Percentiles rank a stretch among this genome's conserved stretches.
These are phyloP conservation scores for Lentinula edodes DNA, from an alignment of 768 basidiomycete species.

Conservation along the genomic window DNA sequence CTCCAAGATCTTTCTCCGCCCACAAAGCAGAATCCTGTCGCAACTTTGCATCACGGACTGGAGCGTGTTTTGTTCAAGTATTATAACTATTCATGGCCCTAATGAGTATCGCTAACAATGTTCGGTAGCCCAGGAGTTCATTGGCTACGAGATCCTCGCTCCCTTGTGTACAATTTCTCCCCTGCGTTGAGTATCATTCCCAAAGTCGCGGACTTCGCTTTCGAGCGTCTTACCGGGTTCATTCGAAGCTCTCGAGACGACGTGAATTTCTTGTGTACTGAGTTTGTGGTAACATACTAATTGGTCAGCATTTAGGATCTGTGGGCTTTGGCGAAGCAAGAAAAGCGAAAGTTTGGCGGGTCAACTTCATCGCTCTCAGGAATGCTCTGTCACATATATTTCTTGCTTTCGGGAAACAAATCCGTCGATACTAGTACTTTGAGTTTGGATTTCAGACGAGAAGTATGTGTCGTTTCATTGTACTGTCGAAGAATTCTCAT, in stretches of 20 bases:
- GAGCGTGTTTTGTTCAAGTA: constrained; percentile 76
- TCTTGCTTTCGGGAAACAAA: constrained; percentile 72
- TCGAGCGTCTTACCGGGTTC: constrained; percentile 70
- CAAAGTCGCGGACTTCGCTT: constrained; percentile 77
- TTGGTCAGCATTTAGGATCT: constrained; percentile 47
- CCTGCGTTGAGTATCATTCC: constrained; percentile 71
- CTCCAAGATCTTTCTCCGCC: constrained; percentile 31
- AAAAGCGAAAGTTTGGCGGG: constrained; percentile 65
- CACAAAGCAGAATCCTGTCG: constrained; percentile 42
- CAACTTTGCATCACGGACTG: constrained; percentile 56
- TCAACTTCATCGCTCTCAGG: constrained; percentile 89
- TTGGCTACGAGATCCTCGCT: constrained; percentile 82
- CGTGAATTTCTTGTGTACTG: constrained; percentile 28
- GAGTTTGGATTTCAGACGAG: constrained; percentile 50
- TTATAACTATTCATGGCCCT: constrained; percentile 12
- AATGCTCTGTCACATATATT: constrained; percentile 83
- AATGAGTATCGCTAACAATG: background rate
- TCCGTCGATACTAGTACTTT: constrained; percentile 56
- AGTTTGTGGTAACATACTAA: background rate
- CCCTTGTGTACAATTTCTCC: constrained; percentile 81
- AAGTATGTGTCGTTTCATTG: constrained; percentile 39
- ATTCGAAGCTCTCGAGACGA: constrained; percentile 73
- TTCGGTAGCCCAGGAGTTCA: constrained; percentile 74
- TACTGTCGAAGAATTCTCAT: background rate
- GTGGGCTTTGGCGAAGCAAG: constrained; percentile 47